Percentiles rank a stretch among this genome's conserved stretches.
Evolutionary conservation across 1,284 basidiomycete genomes (phyloP).

Genomic region (Ceratobasidium sp.): DNA sequence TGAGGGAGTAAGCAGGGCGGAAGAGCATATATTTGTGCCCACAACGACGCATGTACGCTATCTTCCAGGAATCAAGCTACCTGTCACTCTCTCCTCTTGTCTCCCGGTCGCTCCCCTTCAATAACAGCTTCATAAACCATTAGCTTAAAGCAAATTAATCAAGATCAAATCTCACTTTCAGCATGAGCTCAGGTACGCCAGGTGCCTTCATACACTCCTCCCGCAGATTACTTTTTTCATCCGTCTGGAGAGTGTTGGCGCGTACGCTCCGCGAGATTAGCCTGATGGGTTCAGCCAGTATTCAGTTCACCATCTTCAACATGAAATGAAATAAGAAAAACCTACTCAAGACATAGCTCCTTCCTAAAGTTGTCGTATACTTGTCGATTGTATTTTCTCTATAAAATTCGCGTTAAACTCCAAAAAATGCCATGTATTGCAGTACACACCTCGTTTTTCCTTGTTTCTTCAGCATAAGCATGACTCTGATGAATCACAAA

Average conservation of each 20-base stretch:
- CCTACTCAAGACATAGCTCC: constrained; percentile 73
- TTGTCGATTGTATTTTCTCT: constrained; percentile 81
- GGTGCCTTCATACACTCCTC: constrained; percentile 70
- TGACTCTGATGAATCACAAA: constrained; percentile 88
- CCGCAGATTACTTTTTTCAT: constrained; percentile 64
- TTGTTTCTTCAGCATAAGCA: constrained; percentile 76
- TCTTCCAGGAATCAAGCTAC: too few species aligned
- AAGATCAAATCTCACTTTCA: constrained; percentile 21
- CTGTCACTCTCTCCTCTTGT: too few species aligned
- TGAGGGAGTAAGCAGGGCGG: too few species aligned
- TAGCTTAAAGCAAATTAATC: too few species aligned
- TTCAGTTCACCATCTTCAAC: background rate
- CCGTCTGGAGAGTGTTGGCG: background rate
- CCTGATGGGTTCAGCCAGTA: background rate
- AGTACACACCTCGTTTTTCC: constrained; percentile 68
- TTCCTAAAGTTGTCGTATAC: constrained; percentile 80
- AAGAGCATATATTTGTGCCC: too few species aligned
- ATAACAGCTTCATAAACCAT: too few species aligned
- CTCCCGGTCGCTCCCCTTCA: too few species aligned
- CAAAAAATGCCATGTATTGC: too few species aligned
- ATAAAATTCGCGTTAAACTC: too few species aligned
- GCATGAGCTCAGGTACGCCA: constrained; percentile 31
- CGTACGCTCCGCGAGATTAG: constrained; percentile 1
- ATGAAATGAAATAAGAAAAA: constrained; percentile 17
- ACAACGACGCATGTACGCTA: too few species aligned